Conservation (phyloP, 2,329 filamentous ascomycete species). For the Emericellopsis cladophorae region DNA sequence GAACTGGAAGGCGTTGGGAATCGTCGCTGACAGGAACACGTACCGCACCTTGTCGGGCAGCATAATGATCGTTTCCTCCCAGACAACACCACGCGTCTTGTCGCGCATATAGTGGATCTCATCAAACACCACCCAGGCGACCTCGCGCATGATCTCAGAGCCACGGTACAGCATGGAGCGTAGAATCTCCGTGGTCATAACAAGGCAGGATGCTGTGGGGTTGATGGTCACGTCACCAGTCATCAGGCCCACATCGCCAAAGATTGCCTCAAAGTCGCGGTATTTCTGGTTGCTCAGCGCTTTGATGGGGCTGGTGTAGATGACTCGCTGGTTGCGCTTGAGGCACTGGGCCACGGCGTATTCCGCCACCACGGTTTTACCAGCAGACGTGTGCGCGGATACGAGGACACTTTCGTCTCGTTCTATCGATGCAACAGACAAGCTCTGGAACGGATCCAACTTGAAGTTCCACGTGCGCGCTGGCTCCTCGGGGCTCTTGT, state of each 20-base stretch:
- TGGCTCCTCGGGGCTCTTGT: slow-evolving; percentile 79
- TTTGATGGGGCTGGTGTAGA: slow-evolving; percentile 99
- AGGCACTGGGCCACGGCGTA: slow-evolving; percentile 97
- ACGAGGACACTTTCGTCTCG: slow-evolving; percentile 93
- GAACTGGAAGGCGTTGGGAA: slow-evolving; percentile 98
- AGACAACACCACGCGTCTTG: slow-evolving; percentile 87
- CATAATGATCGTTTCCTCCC: slow-evolving; percentile 98
- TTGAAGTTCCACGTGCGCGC: slow-evolving; percentile 80
- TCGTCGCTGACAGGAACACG: slow-evolving; percentile 95
- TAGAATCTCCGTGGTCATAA: slow-evolving; percentile 99
- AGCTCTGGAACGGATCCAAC: slow-evolving; percentile 92
- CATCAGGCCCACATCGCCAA: slow-evolving; percentile 96
- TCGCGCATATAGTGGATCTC: slow-evolving; percentile 98
- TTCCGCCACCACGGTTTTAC: slow-evolving; percentile 96
- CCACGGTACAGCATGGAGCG: slow-evolving; percentile 96
- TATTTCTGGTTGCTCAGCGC: slow-evolving; percentile 98
- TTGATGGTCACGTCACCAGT: slow-evolving; percentile 99
- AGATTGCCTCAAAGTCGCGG: slow-evolving; percentile 87
- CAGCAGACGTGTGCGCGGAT: slow-evolving; percentile 92
- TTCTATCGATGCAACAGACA: slow-evolving; percentile 90
- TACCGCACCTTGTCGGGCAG: slow-evolving; percentile 97
- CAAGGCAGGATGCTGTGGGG: slow-evolving; percentile 90
- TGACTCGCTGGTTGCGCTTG: slow-evolving; percentile 94
- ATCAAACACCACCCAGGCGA: slow-evolving; percentile 96
- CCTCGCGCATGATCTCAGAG: slow-evolving; percentile 98